phyloP scores from a whole-genome alignment of 106 monocot genomes.

The Dioscorea dumetorum region DNA sequence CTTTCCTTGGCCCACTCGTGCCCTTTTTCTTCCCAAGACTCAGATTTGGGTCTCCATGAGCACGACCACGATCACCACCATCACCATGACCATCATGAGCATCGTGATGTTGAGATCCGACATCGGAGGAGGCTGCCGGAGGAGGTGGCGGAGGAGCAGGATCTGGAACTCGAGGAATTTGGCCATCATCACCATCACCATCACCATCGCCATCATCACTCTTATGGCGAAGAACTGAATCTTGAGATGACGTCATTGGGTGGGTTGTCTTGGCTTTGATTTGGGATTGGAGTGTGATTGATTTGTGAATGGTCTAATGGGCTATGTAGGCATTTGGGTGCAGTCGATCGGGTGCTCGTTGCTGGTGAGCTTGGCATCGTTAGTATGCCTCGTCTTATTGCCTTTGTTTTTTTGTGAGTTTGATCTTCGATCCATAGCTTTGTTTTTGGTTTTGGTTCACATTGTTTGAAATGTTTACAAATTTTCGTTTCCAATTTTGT shows the following conservation, averaged over 20 bases:
- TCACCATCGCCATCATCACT: conserved; percentile 19
- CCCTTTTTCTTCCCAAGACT: conserved; percentile 24
- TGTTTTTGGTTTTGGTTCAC: background rate
- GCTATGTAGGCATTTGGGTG: conserved; percentile 62
- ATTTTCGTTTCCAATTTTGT: conserved; percentile 2
- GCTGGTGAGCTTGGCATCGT: conserved; percentile 80
- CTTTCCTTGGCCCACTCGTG: conserved; percentile 17
- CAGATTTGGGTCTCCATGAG: background rate
- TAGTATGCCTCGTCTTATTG: conserved; percentile 52
- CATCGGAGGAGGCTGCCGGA: conserved; percentile 62
- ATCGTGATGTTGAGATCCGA: conserved; percentile 25
- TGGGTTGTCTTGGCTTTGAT: background rate
- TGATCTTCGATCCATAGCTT: background rate
- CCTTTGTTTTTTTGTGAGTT: conserved; percentile 47
- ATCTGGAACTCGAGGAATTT: conserved; percentile 45
- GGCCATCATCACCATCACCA: conserved; percentile 25
- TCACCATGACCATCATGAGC: conserved; percentile 17
- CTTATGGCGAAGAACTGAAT: background rate
- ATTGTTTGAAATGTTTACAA: background rate
- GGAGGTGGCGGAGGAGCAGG: conserved; percentile 91
- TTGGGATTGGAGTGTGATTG: conserved; percentile 25
- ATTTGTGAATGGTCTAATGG: background rate
- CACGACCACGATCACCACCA: conserved; percentile 29
- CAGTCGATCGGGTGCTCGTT: conserved; percentile 92
- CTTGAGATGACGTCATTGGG: background rate